These are phyloP conservation scores for Waitea zeae DNA, from an alignment of 1,284 basidiomycete genomes.

Conservation along the genomic window DNA sequence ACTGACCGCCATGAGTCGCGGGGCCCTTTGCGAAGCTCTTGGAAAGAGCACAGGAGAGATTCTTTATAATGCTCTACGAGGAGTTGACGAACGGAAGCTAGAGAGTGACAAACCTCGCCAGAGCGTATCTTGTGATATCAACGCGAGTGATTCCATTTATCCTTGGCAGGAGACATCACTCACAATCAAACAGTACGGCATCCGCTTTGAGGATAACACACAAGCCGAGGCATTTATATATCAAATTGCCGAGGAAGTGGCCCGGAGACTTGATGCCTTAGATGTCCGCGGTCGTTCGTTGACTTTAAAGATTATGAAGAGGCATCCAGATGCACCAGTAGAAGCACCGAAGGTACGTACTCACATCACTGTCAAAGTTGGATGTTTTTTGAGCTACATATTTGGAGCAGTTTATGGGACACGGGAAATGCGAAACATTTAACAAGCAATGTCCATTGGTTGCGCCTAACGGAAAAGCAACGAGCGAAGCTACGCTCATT, in stretches of 20 bases:
- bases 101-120: conserved; percentile 76
- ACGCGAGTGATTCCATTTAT: conserved; percentile 37
- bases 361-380: not conserved
- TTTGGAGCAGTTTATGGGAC: conserved; percentile 66
- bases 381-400: conserved; percentile 4
- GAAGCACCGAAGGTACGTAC: conserved; percentile 83
- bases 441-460: no score
- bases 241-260: conserved; percentile 65
- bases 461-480: conserved; percentile 42
- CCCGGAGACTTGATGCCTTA: conserved; percentile 46
- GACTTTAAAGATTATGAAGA: conserved; percentile 80
- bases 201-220: conserved; percentile 72
- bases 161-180: conserved; percentile 6
- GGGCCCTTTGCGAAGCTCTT: conserved; percentile 49
- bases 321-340: conserved; percentile 72
- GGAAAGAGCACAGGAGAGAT: conserved; percentile 77
- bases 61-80: conserved; percentile 70
- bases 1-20: conserved; percentile 41
- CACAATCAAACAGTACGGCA: conserved; percentile 58
- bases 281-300: conserved; percentile 55
- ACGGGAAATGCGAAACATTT: conserved; percentile 75
- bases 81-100: conserved; percentile 65
- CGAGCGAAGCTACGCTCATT: conserved; percentile 56
- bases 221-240: conserved; percentile 68
- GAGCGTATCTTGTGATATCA: conserved; percentile 84